phyloP scores from a whole-genome alignment of 2,329 filamentous ascomycete species.

The Albifimbria verrucaria region DNA sequence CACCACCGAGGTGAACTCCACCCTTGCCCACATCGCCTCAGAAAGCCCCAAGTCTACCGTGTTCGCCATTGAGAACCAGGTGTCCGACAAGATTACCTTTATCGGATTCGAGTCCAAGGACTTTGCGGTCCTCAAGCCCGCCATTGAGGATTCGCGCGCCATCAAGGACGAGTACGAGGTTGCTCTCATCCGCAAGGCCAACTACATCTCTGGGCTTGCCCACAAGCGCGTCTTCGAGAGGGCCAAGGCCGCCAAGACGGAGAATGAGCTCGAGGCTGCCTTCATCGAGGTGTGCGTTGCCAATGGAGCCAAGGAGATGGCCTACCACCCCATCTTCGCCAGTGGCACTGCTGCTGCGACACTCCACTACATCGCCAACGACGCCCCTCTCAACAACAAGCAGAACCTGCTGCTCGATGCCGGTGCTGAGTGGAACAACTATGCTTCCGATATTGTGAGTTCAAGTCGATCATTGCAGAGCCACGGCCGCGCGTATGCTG shows the following conservation, averaged over 20 bases:
- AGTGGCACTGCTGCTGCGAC: conserved; percentile 77
- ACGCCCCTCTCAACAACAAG: conserved; percentile 66
- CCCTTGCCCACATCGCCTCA: conserved; percentile 53
- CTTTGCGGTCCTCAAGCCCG: conserved; percentile 50
- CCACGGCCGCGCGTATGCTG: too few relatives aligned
- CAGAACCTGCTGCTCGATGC: conserved; percentile 82
- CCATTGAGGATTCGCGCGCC: conserved; percentile 66
- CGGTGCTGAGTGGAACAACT: conserved; percentile 72
- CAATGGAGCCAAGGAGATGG: conserved; percentile 74
- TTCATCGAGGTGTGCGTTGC: conserved; percentile 77
- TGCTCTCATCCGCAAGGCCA: conserved; percentile 69
- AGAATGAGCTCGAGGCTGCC: conserved; percentile 77
- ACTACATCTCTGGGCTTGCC: conserved; percentile 64
- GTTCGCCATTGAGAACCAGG: conserved; percentile 75
- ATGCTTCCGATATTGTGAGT: conserved; percentile 64
- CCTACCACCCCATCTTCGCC: conserved; percentile 85
- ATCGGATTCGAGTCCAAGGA: conserved; percentile 66
- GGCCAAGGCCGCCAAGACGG: conserved; percentile 66
- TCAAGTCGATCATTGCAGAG: too few relatives aligned
- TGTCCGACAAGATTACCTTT: conserved; percentile 70
- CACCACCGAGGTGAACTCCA: conserved; percentile 71
- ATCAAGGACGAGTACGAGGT: conserved; percentile 75
- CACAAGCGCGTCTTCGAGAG: conserved; percentile 60
- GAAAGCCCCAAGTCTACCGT: conserved; percentile 44
- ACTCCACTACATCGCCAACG: conserved; percentile 82